Evolutionary conservation across 345 rosid species (phyloP).

Genomic region (Populus alba): DNA sequence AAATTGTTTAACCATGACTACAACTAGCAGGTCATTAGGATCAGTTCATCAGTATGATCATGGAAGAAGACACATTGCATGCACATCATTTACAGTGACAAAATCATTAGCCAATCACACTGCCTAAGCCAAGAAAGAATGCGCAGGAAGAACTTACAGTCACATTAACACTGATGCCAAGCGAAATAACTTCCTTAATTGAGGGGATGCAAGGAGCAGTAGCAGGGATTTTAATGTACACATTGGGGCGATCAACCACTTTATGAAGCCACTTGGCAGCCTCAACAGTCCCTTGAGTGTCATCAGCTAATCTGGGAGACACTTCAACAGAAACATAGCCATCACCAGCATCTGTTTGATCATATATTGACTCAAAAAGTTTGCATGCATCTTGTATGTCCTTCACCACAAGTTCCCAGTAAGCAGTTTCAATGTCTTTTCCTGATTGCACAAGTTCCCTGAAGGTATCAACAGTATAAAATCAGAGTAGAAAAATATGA

Average conservation of each 20-base stretch:
- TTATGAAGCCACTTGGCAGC: conserved; percentile 88
- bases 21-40: background rate
- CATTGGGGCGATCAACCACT: conserved; percentile 77
- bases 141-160: conserved; percentile 54
- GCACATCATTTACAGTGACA: background rate
- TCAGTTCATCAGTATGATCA: background rate
- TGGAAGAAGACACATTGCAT: background rate
- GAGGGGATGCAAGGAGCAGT: conserved; percentile 87
- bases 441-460: conserved; percentile 91
- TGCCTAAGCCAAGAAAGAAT: conserved; percentile 3
- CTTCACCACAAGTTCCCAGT: conserved; percentile 97
- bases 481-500: background rate
- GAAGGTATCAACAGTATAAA: conserved; percentile 17
- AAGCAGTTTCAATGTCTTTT: conserved; percentile 79
- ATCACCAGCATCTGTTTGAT: conserved; percentile 84
- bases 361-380: conserved; percentile 90
- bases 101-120: background rate
- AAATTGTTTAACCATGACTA: background rate
- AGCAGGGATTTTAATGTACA: conserved; percentile 96
- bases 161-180: conserved; percentile 89
- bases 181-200: conserved; percentile 84
- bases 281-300: conserved; percentile 78
- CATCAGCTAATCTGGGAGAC: conserved; percentile 93
- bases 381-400: conserved; percentile 98
- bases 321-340: conserved; percentile 99